Evolutionary conservation across 2,329 filamentous ascomycete species (phyloP), one percentile per base, ranked within the genome.

Genomic region (Seiridium unicorne): DNA sequence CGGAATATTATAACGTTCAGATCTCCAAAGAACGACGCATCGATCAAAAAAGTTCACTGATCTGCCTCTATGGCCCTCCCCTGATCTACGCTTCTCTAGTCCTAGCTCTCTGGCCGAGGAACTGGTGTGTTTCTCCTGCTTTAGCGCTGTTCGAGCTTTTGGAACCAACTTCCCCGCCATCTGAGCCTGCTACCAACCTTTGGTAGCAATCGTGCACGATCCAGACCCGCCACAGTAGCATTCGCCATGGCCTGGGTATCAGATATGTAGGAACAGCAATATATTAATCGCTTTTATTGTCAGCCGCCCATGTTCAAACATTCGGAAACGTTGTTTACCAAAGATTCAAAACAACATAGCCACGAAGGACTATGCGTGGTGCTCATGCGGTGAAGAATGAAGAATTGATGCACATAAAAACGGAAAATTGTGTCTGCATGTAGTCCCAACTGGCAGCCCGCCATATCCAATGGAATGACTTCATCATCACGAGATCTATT

Each of bases 101-200:
- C n/a, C 47, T 40, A 35, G 44, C 40, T 32, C n/a, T n/a, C 38
- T 57, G 35, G 54, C 44, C 51, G 49, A 49, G 31, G 48, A 44
- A 51, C 49, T 53, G 40, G 44, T 55, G 58, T 48, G 44, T 55
- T 51, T 51, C 46, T 57, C 51, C 58, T 60, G 53, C 58, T 40
- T 56, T 60, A 60, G 58, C 53, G 58, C 53, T 51, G n/a, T 58
- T 58, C 53, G 32, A 57, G 32, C 42, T 47, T 47, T 46, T 48
- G 11, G 38, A 34, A 36, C 42, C 42, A 55, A 49, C 26, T 48
- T 58, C 60, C 49, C 55, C 44, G 40, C 51, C 44, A 55, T 40
- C 35, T 51, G 42, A 53, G 51, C 47, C 59, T 58, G 60, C 55
- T 57, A 55, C 49, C 55, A 46, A 34, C 18, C 18, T 26, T 26